Evolutionary conservation across 768 basidiomycete species (phyloP).

Genomic region (Suillus fuscotomentosus): DNA sequence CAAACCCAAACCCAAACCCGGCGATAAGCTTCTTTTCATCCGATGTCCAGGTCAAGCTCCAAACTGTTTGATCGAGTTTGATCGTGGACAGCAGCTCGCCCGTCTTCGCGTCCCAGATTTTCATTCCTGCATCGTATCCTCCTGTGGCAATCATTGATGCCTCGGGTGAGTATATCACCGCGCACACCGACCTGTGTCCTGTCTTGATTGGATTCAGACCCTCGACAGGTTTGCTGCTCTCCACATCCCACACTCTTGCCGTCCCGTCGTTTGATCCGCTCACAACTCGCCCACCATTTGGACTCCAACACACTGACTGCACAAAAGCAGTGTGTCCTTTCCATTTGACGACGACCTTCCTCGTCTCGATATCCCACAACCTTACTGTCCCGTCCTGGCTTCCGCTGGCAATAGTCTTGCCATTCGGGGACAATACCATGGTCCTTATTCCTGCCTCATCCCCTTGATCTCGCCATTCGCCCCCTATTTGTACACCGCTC

Average conservation of each 20-base stretch:
- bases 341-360: neutral
- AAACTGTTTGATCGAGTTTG: no score
- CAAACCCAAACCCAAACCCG: no score
- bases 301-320: neutral
- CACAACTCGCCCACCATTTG: neutral
- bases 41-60: no score
- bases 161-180: neutral
- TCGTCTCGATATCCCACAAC: neutral
- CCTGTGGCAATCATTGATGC: neutral
- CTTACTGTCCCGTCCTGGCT: neutral
- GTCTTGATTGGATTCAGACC: no score
- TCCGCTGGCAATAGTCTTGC: neutral
- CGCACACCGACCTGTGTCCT: neutral
- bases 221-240: neutral
- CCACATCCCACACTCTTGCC: neutral
- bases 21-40: no score
- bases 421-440: neutral
- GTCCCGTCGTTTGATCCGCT: neutral
- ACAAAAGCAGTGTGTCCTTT: neutral
- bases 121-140: neutral
- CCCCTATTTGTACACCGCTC: neutral
- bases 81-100: neutral
- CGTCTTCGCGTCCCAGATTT: neutral
- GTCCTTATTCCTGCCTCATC: neutral
- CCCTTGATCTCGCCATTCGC: neutral